Evolutionary conservation across 2,329 filamentous ascomycete species (phyloP).

Genomic region (Cadophora sp.): DNA sequence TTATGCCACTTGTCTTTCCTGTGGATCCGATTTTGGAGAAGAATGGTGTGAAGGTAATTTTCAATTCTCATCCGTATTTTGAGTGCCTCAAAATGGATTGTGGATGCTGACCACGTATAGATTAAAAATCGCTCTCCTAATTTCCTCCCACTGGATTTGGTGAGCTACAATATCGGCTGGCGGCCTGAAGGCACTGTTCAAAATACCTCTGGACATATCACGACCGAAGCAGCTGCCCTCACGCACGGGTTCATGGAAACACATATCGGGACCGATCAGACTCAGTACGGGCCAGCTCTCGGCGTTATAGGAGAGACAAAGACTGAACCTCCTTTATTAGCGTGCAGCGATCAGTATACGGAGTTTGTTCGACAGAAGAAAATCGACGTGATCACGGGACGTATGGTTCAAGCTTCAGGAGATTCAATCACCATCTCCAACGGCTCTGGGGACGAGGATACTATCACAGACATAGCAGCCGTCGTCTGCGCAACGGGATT

Average conservation of each 20-base stretch:
- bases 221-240: conserved; percentile 59
- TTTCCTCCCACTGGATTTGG: conserved; percentile 76
- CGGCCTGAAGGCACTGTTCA: conserved; percentile 62
- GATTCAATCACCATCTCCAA: conserved; percentile 42
- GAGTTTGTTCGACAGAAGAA: conserved; percentile 74
- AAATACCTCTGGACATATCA: conserved; percentile 70
- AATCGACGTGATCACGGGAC: conserved; percentile 52
- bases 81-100: neutral
- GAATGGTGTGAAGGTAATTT: conserved; percentile 37
- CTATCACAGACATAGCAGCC: conserved; percentile 64
- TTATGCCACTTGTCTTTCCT: conserved; percentile 62
- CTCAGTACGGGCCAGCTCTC: conserved; percentile 50
- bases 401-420: conserved; percentile 22
- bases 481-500: conserved; percentile 81
- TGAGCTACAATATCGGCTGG: conserved; percentile 72
- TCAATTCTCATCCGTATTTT: neutral
- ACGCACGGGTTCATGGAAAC: conserved; percentile 58
- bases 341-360: conserved; percentile 74
- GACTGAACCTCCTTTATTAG: conserved; percentile 66
- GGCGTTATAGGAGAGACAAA: conserved; percentile 32
- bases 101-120: conserved; percentile 38
- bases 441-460: conserved; percentile 32
- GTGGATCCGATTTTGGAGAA: conserved; percentile 34
- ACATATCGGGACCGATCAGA: conserved; percentile 61
- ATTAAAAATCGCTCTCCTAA: conserved; percentile 54